phyloP scores from a whole-genome alignment of 441 rosid genomes.

The Eutrema salsugineum region DNA sequence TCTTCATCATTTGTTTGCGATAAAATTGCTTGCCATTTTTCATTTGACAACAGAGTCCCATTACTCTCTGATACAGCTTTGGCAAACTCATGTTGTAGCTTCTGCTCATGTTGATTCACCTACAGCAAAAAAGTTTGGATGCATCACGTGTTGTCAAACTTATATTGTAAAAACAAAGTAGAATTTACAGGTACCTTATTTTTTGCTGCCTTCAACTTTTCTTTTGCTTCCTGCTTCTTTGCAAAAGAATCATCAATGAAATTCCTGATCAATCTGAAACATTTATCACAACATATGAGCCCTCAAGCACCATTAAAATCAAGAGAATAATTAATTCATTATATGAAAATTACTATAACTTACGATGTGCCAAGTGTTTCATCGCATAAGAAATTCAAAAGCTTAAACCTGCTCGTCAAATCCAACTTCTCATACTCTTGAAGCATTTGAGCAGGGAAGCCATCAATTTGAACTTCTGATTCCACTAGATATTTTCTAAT shows the following conservation, averaged over 20 bases:
- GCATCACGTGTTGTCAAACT: background rate
- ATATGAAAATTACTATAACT: conserved; percentile 30
- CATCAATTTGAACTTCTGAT: conserved; percentile 29
- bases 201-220: conserved; percentile 48
- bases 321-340: background rate
- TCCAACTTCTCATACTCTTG: conserved; percentile 35
- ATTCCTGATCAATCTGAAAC: conserved; percentile 45
- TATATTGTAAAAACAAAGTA: background rate
- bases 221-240: conserved; percentile 49
- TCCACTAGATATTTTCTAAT: conserved; percentile 30
- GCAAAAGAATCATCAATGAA: conserved; percentile 56
- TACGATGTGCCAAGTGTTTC: conserved; percentile 74
- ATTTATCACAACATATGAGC: background rate
- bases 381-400: conserved; percentile 51
- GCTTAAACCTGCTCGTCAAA: conserved; percentile 34
- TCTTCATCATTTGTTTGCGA: conserved; percentile 35
- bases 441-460: conserved; percentile 30
- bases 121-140: conserved; percentile 11
- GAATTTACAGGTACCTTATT: conserved; percentile 42
- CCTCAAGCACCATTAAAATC: background rate
- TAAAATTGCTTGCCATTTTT: conserved; percentile 35
- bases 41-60: conserved; percentile 34
- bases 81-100: conserved; percentile 37
- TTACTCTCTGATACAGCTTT: conserved; percentile 33
- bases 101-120: conserved; percentile 43